These are phyloP conservation scores for Chytriomyces confervae DNA, from an alignment of 192 early-diverging fungal genomes.

Conservation along the genomic window DNA sequence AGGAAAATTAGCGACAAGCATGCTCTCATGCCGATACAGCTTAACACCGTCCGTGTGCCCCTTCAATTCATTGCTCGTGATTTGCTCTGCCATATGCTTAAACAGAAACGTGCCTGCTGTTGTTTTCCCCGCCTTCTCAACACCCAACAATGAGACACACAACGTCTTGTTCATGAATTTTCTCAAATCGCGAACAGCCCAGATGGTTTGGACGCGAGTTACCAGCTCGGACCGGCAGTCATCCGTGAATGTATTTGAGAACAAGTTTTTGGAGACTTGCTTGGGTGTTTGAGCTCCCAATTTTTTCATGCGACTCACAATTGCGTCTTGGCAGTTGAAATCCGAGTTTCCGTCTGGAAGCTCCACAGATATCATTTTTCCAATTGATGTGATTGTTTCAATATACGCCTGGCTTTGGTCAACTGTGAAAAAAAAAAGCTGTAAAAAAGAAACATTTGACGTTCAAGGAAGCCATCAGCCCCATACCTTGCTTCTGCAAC, in stretches of 20 bases:
- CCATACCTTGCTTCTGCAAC: not conserved
- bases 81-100: constrained; percentile 3
- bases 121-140: not conserved
- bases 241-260: not conserved
- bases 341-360: not conserved
- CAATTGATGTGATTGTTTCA: not conserved
- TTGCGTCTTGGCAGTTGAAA: not conserved
- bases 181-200: not conserved
- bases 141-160: not conserved
- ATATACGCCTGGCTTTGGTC: not conserved
- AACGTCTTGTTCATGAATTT: not conserved
- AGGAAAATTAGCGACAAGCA: not conserved
- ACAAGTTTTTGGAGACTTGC: not conserved
- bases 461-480: no score
- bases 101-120: not conserved
- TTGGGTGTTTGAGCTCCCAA: not conserved
- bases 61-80: not conserved
- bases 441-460: no score
- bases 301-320: not conserved
- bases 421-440: no score
- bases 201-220: not conserved
- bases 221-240: not conserved
- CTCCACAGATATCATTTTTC: not conserved
- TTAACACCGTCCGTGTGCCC: not conserved
- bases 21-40: not conserved